phyloP scores from a whole-genome alignment of 257 asterid genomes.

The Solanum clarkiae region DNA sequence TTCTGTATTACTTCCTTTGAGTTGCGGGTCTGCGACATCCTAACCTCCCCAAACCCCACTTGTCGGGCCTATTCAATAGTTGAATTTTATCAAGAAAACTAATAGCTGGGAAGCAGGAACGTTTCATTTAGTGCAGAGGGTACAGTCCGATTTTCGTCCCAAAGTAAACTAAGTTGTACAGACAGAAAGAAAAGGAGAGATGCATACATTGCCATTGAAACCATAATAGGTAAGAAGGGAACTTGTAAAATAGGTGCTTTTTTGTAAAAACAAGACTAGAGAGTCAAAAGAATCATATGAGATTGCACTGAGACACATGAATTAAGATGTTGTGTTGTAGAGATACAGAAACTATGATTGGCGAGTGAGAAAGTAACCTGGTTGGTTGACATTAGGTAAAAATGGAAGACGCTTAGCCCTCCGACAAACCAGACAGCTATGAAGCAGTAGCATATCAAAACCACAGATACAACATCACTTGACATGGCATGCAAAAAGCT shows the following conservation, averaged over 20 bases:
- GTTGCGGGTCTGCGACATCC: background rate
- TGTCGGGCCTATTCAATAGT: background rate
- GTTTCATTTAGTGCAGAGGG: background rate
- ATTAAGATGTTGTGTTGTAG: background rate
- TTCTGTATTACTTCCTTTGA: background rate
- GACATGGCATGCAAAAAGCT: constrained; percentile 44
- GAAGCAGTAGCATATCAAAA: constrained; percentile 62
- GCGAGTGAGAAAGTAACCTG: constrained; percentile 39
- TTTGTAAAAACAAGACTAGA: background rate
- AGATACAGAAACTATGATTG: background rate
- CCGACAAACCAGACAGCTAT: constrained; percentile 87
- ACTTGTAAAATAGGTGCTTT: background rate
- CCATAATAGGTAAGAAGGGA: background rate
- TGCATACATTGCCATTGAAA: background rate
- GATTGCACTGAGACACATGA: background rate
- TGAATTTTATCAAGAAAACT: background rate
- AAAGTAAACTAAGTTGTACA: background rate
- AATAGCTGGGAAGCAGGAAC: background rate
- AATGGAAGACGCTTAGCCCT: constrained; percentile 74
- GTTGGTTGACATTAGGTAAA: constrained; percentile 71
- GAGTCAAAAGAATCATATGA: background rate
- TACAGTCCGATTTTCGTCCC: background rate
- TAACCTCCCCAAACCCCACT: background rate
- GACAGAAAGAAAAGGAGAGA: background rate
- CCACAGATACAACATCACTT: constrained; percentile 39